phyloP scores from a whole-genome alignment of 805 yeast genomes.

The Myxozyma geophila region DNA sequence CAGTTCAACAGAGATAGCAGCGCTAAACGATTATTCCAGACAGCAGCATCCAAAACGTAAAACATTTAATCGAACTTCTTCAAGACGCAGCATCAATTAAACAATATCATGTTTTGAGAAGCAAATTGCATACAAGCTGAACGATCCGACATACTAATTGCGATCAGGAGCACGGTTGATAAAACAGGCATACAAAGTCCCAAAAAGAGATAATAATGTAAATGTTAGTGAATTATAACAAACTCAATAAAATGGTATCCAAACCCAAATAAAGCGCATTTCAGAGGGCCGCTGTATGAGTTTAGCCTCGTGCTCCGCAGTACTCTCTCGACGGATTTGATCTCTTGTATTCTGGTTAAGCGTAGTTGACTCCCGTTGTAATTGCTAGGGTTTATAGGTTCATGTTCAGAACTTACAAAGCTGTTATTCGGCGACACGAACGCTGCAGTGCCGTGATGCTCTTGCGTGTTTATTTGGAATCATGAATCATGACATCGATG shows the following conservation, averaged over 20 bases:
- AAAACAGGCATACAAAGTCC: conserved; percentile 4
- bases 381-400: no score
- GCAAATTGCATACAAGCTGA: background rate
- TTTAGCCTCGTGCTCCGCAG: background rate
- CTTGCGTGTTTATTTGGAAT: no score
- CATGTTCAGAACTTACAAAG: no score
- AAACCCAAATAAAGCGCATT: background rate
- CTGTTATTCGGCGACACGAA: background rate
- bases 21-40: no score
- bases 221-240: background rate
- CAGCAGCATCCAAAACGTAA: no score
- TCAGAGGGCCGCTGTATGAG: background rate
- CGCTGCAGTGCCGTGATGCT: background rate
- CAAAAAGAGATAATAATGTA: background rate
- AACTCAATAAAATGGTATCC: background rate
- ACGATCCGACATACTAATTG: conserved; percentile 3
- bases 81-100: background rate
- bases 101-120: background rate
- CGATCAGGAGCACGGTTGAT: background rate
- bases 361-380: no score
- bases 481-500: background rate
- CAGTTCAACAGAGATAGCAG: background rate
- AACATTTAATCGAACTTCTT: no score
- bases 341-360: no score
- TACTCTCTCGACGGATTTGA: no score